Conservation (phyloP, 2,329 filamentous ascomycete genomes). For the Dendrostoma leiphaemia region DNA sequence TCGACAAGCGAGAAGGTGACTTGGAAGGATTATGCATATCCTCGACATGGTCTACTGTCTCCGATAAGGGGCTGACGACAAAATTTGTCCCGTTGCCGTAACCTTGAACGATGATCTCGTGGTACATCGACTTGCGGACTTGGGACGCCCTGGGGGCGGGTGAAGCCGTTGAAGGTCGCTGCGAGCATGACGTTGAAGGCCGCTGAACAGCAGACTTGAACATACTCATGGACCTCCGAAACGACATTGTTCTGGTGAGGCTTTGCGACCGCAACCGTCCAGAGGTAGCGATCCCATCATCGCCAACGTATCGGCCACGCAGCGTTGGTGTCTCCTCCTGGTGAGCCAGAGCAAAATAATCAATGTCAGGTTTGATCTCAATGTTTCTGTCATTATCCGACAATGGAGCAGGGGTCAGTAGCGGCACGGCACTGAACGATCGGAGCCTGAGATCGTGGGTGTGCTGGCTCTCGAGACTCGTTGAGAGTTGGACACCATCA, state of each 20-base stretch:
- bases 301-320: neutral
- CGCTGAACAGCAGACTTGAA: conserved; percentile 22
- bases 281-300: neutral
- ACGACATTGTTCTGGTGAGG: conserved; percentile 27
- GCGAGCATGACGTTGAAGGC: neutral
- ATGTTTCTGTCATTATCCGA: neutral
- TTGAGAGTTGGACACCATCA: neutral
- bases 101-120: conserved; percentile 52
- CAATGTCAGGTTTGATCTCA: conserved; percentile 53
- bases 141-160: conserved; percentile 3
- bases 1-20: neutral
- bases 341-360: conserved; percentile 49
- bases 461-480: neutral
- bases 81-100: conserved; percentile 53
- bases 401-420: neutral
- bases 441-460: conserved; percentile 20
- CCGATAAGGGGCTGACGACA: conserved; percentile 23
- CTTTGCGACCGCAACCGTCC: conserved; percentile 18
- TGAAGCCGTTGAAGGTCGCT: neutral
- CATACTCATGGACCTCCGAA: conserved; percentile 33
- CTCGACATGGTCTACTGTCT: neutral
- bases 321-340: conserved; percentile 20
- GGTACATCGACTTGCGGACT: conserved; percentile 30
- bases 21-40: neutral
- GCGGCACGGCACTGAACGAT: conserved; percentile 8